Base-by-base conservation (phyloP, 2,329 filamentous ascomycete genomes). In the Bipolaris oryzae region DNA sequence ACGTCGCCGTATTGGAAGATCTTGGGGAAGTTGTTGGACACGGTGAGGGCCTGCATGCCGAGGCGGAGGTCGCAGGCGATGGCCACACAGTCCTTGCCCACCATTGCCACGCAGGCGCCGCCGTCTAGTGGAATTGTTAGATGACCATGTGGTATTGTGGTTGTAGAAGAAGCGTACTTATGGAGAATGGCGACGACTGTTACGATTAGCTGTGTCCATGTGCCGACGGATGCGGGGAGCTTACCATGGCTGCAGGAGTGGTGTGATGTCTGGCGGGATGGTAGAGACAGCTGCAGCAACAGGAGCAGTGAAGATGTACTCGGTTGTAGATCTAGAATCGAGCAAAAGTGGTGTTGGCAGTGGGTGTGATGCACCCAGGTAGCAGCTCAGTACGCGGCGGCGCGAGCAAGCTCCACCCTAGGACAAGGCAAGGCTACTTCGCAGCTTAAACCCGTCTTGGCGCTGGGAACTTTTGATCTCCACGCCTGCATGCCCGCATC, bases 1-100 rank as follows among this genome's bases (percentile, higher is more conserved):
- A 95, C 91, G 74, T 94, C 91, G 66, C 92, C 92, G 85, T 96
- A 98, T 79, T 89, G 88, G 87, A 98, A 98, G 84, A 99, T 91
- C 85, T 99, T 99, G 82, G 95, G 95, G 85, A 98, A 98, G 89
- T 98, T 95, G 88, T 99, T 99, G 78, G 92, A 97, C 58, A 99
- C 91, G 62, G 95, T 99, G 75, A 99, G 85, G 75, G 95, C 86
- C 82, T 99, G 95, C 76, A 98, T 89, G 73, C 95, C 95, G 67
- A 99, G 91, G 64, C 95, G 94, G 67, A 99, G 91, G 81, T 99
- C 95, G 84, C 95, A 99, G 78, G 95, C 95, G 77, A 99, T 98
- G 80, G 95, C 95, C 60, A 99, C 95, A 80, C 95, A 99, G 87
- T 98, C 93, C 82, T 99, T 98, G 84, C 95, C 95, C 66, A 96